These are phyloP conservation scores for Candida oleophila DNA, from an alignment of 805 yeast genomes.

Conservation along the genomic window DNA sequence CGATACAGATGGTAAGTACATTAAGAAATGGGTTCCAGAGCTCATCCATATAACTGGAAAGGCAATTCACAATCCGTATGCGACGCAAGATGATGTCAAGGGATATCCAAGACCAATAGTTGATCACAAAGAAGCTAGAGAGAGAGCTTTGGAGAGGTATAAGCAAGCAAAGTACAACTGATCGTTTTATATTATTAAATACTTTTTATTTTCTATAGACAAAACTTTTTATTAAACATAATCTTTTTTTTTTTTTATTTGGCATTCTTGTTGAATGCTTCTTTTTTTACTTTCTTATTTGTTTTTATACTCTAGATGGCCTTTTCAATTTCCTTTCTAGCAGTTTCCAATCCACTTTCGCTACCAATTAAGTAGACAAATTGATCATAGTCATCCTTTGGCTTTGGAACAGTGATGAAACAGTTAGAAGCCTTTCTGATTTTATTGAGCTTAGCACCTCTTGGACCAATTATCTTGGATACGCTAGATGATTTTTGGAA, in stretches of 20 bases:
- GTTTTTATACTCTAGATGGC: background rate
- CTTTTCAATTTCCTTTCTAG: slow-evolving; percentile 19
- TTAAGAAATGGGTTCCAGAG: slow-evolving; percentile 52
- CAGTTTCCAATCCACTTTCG: slow-evolving; percentile 46
- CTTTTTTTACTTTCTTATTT: background rate
- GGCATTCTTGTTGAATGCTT: too few species aligned
- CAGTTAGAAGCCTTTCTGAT: slow-evolving; percentile 61
- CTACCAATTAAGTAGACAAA: slow-evolving; percentile 62
- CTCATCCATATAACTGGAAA: slow-evolving; percentile 27
- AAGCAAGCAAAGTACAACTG: slow-evolving; percentile 27
- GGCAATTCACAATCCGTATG: slow-evolving; percentile 36
- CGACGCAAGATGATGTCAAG: slow-evolving; percentile 21
- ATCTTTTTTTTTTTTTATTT: background rate
- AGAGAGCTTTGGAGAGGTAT: slow-evolving; percentile 41
- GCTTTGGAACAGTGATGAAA: slow-evolving; percentile 63
- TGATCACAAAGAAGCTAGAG: slow-evolving; percentile 39
- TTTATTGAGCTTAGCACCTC: slow-evolving; percentile 63
- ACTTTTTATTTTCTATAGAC: slow-evolving; percentile 1
- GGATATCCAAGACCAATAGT: slow-evolving; percentile 45
- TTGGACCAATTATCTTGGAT: slow-evolving; percentile 71
- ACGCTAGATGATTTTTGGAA: slow-evolving; percentile 50
- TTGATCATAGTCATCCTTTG: slow-evolving; percentile 48
- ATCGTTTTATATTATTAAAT: background rate
- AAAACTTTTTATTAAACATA: background rate
- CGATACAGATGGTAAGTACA: slow-evolving; percentile 47